These are phyloP conservation scores for Exophiala mesophila DNA, from an alignment of 2,329 filamentous ascomycete genomes.

Conservation along the genomic window DNA sequence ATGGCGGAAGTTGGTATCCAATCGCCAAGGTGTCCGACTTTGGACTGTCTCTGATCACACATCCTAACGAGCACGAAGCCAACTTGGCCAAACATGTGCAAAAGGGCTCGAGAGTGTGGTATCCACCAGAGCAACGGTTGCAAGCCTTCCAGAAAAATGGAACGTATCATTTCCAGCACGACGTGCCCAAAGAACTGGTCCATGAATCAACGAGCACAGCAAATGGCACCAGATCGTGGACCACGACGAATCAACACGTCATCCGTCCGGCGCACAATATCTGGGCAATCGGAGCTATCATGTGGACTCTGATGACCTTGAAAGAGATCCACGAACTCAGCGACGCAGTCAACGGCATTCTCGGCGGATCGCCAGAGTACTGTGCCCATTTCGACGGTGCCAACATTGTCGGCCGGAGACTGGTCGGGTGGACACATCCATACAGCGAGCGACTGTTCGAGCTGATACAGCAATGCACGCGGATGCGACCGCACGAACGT, in stretches of 20 bases:
- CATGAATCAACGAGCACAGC: not conserved
- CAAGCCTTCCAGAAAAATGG: not conserved
- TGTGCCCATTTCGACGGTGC: not conserved
- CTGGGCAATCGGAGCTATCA: conserved; percentile 16
- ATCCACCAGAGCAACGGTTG: conserved; percentile 5
- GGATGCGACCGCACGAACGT: conserved; percentile 7
- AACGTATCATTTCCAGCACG: not conserved
- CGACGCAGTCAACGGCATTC: conserved; percentile 6
- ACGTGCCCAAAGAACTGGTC: not conserved
- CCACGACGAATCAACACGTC: not conserved
- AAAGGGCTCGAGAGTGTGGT: not conserved
- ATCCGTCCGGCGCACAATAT: conserved; percentile 12
- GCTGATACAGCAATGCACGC: conserved; percentile 7
- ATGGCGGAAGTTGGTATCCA: conserved; percentile 9
- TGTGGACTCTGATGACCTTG: conserved; percentile 12
- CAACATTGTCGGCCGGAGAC: conserved; percentile 4
- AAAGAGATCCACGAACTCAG: conserved; percentile 11
- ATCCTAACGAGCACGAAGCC: not conserved
- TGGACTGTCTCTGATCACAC: conserved; percentile 15
- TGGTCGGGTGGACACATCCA: not conserved
- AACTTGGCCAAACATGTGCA: conserved; percentile 2
- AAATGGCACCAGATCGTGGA: not conserved
- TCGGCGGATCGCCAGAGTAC: not conserved
- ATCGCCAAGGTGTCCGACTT: conserved; percentile 19
- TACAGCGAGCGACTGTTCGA: conserved; percentile 14